Evolutionary conservation across 2,329 filamentous ascomycete species (phyloP).

Genomic region (Coniella lustricola): DNA sequence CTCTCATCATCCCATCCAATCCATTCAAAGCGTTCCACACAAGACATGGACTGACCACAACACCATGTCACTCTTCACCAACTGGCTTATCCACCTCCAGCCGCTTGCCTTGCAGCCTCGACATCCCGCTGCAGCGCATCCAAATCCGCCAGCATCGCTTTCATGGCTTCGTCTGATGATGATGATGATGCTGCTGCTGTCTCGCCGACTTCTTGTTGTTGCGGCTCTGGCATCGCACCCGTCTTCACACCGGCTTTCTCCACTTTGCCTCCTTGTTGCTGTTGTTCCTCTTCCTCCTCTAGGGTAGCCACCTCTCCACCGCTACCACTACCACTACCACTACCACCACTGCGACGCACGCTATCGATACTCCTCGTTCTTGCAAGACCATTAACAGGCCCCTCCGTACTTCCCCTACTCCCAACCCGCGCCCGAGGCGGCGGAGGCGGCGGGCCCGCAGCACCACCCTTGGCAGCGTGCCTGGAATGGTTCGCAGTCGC

Average conservation of each 20-base stretch:
- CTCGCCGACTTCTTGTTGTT: too few species aligned
- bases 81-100: conserved; percentile 20
- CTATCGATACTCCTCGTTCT: conserved; percentile 29
- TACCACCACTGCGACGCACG: conserved; percentile 10
- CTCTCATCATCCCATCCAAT: too few species aligned
- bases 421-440: conserved; percentile 42
- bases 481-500: conserved; percentile 38
- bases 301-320: conserved; percentile 16
- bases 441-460: conserved; percentile 33
- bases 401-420: conserved; percentile 38
- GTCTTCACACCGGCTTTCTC: conserved; percentile 28
- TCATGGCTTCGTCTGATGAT: conserved; percentile 25
- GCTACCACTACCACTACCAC: too few species aligned
- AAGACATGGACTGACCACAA: too few species aligned
- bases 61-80: conserved; percentile 1
- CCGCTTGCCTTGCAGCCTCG: conserved; percentile 52
- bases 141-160: conserved; percentile 65
- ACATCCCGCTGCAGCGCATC: conserved; percentile 68
- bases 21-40: not conserved
- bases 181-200: too few species aligned
- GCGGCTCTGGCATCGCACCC: conserved; percentile 12
- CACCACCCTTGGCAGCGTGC: conserved; percentile 28
- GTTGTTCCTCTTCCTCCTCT: conserved; percentile 19
- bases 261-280: conserved; percentile 16
- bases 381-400: conserved; percentile 11